phyloP scores from a whole-genome alignment of 331 rosid species.

The Malus hybrid region DNA sequence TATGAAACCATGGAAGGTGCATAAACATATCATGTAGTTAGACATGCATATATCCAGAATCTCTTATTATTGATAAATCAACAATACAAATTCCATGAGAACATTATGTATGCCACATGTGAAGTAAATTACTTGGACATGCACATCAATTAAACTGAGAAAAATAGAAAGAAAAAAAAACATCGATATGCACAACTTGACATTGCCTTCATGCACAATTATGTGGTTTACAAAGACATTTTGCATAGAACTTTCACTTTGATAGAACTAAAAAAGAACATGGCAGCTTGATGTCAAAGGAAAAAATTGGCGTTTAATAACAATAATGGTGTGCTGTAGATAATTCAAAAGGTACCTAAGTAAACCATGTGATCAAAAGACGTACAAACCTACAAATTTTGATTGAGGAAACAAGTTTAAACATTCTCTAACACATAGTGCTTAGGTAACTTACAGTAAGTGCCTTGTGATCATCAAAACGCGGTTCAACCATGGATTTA shows the following conservation, averaged over 20 bases:
- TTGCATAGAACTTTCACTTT: not conserved
- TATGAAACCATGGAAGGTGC: not conserved
- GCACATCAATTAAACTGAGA: not conserved
- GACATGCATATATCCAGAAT: not conserved
- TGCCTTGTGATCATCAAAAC: slow-evolving; percentile 15
- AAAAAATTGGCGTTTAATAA: too few relatives aligned
- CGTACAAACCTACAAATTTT: too few relatives aligned
- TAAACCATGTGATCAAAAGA: too few relatives aligned
- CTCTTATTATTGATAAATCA: not conserved
- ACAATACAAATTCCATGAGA: not conserved
- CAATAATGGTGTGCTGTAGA: not conserved
- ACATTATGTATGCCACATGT: not conserved
- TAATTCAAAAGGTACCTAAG: not conserved
- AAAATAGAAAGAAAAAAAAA: not conserved
- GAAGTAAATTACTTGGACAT: not conserved
- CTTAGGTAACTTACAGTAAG: not conserved
- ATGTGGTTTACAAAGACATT: not conserved
- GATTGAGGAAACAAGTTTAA: too few relatives aligned
- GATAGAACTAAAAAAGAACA: not conserved
- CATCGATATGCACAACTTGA: not conserved
- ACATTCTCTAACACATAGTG: not conserved
- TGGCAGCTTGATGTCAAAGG: not conserved
- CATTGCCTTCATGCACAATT: not conserved
- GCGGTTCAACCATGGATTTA: slow-evolving; percentile 27
- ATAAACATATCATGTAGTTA: not conserved